Evolutionary conservation across 1,139 yeast species (phyloP), one percentile per base, ranked within the genome.

Genomic region (Yamadazyma pseudoaaseri): DNA sequence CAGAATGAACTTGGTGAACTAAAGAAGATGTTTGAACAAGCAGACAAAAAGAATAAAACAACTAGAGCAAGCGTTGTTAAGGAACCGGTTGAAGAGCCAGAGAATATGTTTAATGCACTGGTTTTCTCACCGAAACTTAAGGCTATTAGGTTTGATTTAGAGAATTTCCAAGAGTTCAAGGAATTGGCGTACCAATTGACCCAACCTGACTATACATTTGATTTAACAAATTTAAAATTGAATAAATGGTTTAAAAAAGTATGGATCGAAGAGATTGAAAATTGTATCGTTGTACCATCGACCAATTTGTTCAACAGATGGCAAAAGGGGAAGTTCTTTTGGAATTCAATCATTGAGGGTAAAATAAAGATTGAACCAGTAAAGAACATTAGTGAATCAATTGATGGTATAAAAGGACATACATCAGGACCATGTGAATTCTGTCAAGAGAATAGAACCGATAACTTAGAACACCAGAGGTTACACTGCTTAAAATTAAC

Each of bases 321-420:
- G 73, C 69, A 59, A 40, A 66, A 65, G 51, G 70, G 69, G 4
- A 68, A 65, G 47, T 69, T 78, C 27, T 72, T 86, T 42, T 68
- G 89, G 73, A 61, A 69, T 34, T 73, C 81, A 22, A 70, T 90
- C 43, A 71, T 84, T 26, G 96, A 89, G 34, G 95, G 95, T 5
- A 73, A 83, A 30, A 89, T 86, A 6, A 72, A 80, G 10, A 81
- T 92, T 26, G 96, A 89, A 57, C 97, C 98, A 1, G 74, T 90
- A 10, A 81, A 89, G 36, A 95, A 92, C 0, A 73, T 84, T 23
- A 87, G 86, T 49, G 96, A 87, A 54, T 74, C 75, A 0, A 79
- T 79, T 58, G 47, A 60, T 27, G 51, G 60, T 3, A 56, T 63
- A 38, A 42, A 40, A 16, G 49, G 50, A 3, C 26, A 23, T 21